Base-by-base conservation (phyloP, 192 early-diverging fungal species). In the Podila horticola region DNA sequence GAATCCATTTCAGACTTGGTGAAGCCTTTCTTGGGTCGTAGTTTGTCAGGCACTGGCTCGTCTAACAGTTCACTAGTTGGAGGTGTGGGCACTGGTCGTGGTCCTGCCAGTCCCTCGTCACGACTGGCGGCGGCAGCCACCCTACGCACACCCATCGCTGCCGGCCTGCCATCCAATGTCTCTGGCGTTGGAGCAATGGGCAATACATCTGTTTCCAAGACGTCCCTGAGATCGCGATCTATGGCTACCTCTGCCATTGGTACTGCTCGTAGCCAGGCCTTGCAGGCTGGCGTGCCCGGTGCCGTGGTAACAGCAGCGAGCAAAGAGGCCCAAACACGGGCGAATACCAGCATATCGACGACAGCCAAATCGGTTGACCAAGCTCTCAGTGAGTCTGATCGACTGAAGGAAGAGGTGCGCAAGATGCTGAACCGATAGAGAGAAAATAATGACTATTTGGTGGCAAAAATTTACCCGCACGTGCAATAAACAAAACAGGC, bases 221-320 rank as follows among this genome's bases (percentile, higher is more conserved):
- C 74, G 31, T 76, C 74, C 22, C 11, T 76, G 22, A 12, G 74
- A 52, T 76, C 74, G 9, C 36, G 64, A 48, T 70, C 67, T 5
- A 76, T 76, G 74, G 74, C 74, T 10, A 28, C 74, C 19, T 66
- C 67, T 22, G 74, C 70, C 4, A 81, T 81, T 72, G 76, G 71
- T 1, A 68, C 64, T 26, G 76, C 76, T 15, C 15, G 76, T 17
- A 58, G 70, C 17, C 71, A 81, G 51, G 76, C 76, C 19, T 31
- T 81, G 19, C 62, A 64, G 49, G 48, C 65, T 9, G 66, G 61
- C 1, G 45, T 41, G 6, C 34, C 67, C 4, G 41, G 55, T 12
- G 29, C 57, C 6, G 52, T 26, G 19, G 70, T 81, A 24, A 69
- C 71, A 11, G 66, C 24, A 10, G 76, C 60, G 13, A 73, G 71